phyloP scores from a whole-genome alignment of 805 yeast genomes.

The Candida caryicola region DNA sequence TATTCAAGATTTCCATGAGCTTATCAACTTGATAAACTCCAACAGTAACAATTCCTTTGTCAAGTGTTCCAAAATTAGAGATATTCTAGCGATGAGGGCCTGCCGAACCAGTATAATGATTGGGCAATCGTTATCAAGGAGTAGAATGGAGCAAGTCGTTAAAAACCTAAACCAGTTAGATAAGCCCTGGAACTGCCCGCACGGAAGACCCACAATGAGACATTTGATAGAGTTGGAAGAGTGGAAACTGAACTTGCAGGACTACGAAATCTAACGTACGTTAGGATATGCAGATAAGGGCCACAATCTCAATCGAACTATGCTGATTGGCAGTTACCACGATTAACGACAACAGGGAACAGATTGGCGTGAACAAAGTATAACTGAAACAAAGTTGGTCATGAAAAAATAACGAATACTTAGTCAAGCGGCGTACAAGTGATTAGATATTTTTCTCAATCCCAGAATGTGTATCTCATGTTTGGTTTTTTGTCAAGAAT shows the following conservation, averaged over 20 bases:
- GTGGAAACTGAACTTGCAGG: conserved; percentile 11
- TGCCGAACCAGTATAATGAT: conserved; percentile 94
- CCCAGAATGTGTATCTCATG: no score
- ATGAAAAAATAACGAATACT: no score
- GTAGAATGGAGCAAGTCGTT: conserved; percentile 69
- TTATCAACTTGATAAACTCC: conserved; percentile 64
- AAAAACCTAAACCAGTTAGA: conserved; percentile 65
- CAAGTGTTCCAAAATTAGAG: conserved; percentile 73
- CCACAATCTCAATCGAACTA: no score
- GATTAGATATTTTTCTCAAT: no score
- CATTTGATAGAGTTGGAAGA: conserved; percentile 64
- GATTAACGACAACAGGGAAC: no score
- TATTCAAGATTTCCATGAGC: conserved; percentile 68
- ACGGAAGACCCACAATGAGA: conserved; percentile 96
- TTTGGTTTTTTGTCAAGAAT: no score
- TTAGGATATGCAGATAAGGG: no score
- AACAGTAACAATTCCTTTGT: conserved; percentile 27
- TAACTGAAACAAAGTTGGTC: no score
- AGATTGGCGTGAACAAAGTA: no score
- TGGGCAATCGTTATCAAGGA: conserved; percentile 62
- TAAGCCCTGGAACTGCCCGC: conserved; percentile 97
- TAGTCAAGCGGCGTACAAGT: no score
- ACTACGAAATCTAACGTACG: conserved; percentile 10
- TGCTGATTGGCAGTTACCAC: no score
- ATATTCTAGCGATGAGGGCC: conserved; percentile 92